A percentile compares a stretch with the other conserved stretches of the same genome.
Evolutionary conservation across 1,139 yeast genomes (phyloP).

Genomic region (Pichia sp.): DNA sequence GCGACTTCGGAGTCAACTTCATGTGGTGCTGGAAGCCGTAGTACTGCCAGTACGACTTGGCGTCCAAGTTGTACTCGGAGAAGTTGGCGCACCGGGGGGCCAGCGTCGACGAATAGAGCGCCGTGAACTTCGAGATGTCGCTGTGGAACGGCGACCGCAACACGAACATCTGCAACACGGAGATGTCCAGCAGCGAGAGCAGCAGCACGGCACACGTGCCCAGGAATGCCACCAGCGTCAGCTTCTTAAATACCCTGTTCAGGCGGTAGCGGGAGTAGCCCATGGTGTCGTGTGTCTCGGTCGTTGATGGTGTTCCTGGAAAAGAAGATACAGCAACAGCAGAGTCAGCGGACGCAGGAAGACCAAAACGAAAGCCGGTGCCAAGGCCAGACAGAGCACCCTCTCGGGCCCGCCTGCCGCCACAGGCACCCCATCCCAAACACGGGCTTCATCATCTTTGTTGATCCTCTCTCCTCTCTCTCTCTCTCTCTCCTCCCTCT

Average conservation of each 20-base stretch:
- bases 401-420: too few species aligned
- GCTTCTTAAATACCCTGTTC: slow-evolving; percentile 4
- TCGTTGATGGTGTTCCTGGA: too few species aligned
- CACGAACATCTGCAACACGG: slow-evolving; percentile 5
- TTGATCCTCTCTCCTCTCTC: neutral
- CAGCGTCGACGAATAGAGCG: slow-evolving; percentile 15
- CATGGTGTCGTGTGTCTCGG: slow-evolving; percentile 3
- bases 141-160: slow-evolving; percentile 5
- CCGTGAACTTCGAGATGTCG: slow-evolving; percentile 18
- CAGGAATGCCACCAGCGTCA: slow-evolving; percentile 5
- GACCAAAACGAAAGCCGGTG: neutral
- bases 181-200: slow-evolving; percentile 4
- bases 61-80: slow-evolving; percentile 21
- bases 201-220: slow-evolving; percentile 3
- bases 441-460: too few species aligned
- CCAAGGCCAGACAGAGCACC: neutral
- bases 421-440: too few species aligned
- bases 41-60: slow-evolving; percentile 28
- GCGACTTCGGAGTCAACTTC: slow-evolving; percentile 20
- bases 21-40: slow-evolving; percentile 29
- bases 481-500: neutral
- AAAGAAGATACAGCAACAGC: neutral
- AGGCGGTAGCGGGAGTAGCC: slow-evolving; percentile 8
- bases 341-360: neutral
- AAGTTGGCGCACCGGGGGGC: slow-evolving; percentile 26